A percentile compares a stretch with the other conserved stretches of the same genome.
Evolutionary conservation across 2,329 filamentous ascomycete genomes (phyloP).

Genomic region (Hymenoscyphus linearis): DNA sequence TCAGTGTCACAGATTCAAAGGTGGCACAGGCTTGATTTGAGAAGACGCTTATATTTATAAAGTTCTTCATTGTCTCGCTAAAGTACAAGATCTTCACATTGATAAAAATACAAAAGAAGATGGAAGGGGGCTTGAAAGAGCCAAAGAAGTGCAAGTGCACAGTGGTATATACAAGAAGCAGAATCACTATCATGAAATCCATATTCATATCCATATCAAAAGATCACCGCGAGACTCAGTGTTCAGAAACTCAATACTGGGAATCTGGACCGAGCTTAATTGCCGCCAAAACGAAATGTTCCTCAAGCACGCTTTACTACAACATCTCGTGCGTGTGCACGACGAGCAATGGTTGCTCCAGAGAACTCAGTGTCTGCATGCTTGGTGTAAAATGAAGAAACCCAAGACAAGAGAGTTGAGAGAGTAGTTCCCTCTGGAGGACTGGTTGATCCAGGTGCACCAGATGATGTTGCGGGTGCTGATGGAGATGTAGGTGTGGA

Average conservation of each 20-base stretch:
- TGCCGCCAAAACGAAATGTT: not conserved
- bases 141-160: not conserved
- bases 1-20: not conserved
- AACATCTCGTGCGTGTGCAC: slow-evolving; percentile 19
- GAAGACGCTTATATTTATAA: not conserved
- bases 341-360: slow-evolving; percentile 13
- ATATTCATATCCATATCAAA: not conserved
- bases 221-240: not conserved
- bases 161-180: slow-evolving; percentile 2
- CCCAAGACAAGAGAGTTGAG: slow-evolving; percentile 18
- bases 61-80: not conserved
- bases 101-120: not conserved
- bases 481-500: slow-evolving; percentile 3
- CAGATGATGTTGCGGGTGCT: slow-evolving; percentile 1
- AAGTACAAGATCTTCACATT: not conserved
- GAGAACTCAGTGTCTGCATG: slow-evolving; percentile 13
- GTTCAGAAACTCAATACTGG: not conserved
- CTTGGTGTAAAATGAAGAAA: slow-evolving; percentile 19
- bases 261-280: not conserved
- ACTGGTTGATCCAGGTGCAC: not conserved
- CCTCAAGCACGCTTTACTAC: not conserved
- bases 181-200: slow-evolving; percentile 1
- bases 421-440: slow-evolving; percentile 19
- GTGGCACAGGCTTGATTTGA: not conserved
- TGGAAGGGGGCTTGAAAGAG: not conserved